Base-by-base conservation (phyloP, 352 stramenopile species). In the Phytophthora crassamura region DNA sequence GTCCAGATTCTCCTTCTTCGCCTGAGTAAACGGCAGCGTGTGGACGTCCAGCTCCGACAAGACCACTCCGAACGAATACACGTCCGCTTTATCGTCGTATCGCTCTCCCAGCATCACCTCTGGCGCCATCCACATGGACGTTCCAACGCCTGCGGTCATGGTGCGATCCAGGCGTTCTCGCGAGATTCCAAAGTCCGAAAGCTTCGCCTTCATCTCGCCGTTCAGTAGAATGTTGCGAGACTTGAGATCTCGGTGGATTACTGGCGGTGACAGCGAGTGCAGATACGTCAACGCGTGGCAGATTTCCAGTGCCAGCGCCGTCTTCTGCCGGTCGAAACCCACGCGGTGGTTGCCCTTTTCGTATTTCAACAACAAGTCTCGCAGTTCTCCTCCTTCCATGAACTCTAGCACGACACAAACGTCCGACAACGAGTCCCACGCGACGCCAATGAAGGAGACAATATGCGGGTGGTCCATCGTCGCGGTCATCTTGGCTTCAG, bases 161-260 rank as follows among this genome's bases (percentile, higher is more conserved):
- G 64, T 77, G 3, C 67, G 36, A 4, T 72, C 63, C 0, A 67
- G 45, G 18, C 57, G 53, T 30, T 64, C 46, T 6, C 69, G 58
- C 9, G 75, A 86, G 12, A 90, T 71, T 6, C 82, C 82, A 62
- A 89, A 90, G 64, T 90, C 82, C 0, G 75, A 85, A 20, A 90
- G 62, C 47, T 90, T 90, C 7, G 82, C 79, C 16, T 75, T 71
- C 56, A 81, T 41, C 15, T 75, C 57, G 5, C 67, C 41, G 56
- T 85, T 72, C n/a, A 88, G 60, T 46, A 89, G 48, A 39, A 89
- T 74, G 50, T 89, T 89, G 6, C 65, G 43, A 2, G 67, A 75
- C 49, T n/a, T n/a, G n/a, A n/a, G n/a, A n/a, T n/a, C n/a, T n/a
- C n/a, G n/a, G n/a, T n/a, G n/a, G n/a, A n/a, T 76, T 8, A 73